phyloP scores from a whole-genome alignment of 73 alveolate species.

The Paramecium sonneborni region DNA sequence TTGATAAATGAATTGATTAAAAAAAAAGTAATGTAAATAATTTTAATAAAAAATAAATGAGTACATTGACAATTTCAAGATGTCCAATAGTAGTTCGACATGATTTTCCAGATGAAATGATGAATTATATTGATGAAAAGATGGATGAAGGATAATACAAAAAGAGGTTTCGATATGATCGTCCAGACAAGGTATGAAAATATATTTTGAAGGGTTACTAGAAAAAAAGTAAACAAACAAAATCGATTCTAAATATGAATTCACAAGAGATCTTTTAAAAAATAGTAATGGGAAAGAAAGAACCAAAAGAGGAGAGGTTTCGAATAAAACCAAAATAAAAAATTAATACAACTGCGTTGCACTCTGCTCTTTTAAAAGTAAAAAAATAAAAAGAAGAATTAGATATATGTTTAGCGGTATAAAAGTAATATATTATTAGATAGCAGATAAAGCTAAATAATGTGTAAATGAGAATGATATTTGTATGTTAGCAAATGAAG shows the following conservation, averaged over 20 bases:
- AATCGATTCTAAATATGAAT: conserved; percentile 51
- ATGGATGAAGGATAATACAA: conserved; percentile 55
- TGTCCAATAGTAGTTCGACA: conserved; percentile 44
- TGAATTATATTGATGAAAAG: conserved; percentile 49
- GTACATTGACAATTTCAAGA: conserved; percentile 33
- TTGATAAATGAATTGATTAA: neutral
- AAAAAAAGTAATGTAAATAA: neutral
- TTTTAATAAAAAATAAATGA: conserved; percentile 23
- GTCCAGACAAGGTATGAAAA: conserved; percentile 1
- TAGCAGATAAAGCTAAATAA: conserved; percentile 52
- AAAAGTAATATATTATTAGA: neutral
- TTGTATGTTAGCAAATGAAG: conserved; percentile 53
- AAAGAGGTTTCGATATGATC: conserved; percentile 42
- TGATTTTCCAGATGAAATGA: conserved; percentile 56
- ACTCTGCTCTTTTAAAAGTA: conserved; percentile 4
- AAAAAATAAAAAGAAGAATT: conserved; percentile 25
- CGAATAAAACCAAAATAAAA: conserved; percentile 45
- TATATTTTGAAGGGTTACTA: neutral
- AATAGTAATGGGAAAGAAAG: neutral
- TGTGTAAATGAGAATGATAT: conserved; percentile 47
- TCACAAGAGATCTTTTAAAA: conserved; percentile 46
- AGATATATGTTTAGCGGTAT: neutral
- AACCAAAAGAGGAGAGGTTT: conserved; percentile 31
- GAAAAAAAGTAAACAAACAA: neutral
- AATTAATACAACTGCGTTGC: conserved; percentile 48